Conservation (phyloP, 2,329 filamentous ascomycete species). For the Plenodomus lindquistii region DNA sequence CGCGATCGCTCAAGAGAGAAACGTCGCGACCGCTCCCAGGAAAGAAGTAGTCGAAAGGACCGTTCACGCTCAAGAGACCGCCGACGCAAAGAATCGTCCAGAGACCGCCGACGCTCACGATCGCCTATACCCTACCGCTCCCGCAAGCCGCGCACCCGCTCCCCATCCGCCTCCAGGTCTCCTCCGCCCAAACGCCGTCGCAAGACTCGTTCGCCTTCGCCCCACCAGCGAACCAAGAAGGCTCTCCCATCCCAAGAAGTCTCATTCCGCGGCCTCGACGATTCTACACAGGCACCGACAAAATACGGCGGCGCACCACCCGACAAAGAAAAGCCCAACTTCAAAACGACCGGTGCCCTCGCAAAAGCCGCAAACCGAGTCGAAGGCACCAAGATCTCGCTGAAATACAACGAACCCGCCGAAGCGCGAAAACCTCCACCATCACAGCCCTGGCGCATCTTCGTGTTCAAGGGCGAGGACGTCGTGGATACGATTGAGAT, state of each 20-base stretch:
- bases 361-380: constrained; percentile 88
- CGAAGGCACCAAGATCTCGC: constrained; percentile 72
- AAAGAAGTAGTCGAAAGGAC: constrained; percentile 15
- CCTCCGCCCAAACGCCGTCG: constrained; percentile 42
- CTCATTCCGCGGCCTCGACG: constrained; percentile 46
- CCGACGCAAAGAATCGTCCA: constrained; percentile 16
- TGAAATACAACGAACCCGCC: constrained; percentile 95
- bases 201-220: constrained; percentile 48
- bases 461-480: constrained; percentile 84
- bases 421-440: constrained; percentile 87
- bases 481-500: constrained; percentile 82
- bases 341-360: constrained; percentile 75
- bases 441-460: constrained; percentile 82
- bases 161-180: constrained; percentile 29
- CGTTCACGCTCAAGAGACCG: constrained; percentile 23
- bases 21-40: constrained; percentile 15
- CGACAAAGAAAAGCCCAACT: constrained; percentile 88
- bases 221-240: constrained; percentile 47
- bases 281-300: constrained; percentile 32
- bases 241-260: constrained; percentile 53
- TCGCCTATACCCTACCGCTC: constrained; percentile 31
- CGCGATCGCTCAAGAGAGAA: constrained; percentile 15
- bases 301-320: constrained; percentile 38
- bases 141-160: constrained; percentile 29
- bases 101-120: constrained; percentile 22